Base-by-base conservation (phyloP, 2,329 filamentous ascomycete species). In the Mariannaea elegans region DNA sequence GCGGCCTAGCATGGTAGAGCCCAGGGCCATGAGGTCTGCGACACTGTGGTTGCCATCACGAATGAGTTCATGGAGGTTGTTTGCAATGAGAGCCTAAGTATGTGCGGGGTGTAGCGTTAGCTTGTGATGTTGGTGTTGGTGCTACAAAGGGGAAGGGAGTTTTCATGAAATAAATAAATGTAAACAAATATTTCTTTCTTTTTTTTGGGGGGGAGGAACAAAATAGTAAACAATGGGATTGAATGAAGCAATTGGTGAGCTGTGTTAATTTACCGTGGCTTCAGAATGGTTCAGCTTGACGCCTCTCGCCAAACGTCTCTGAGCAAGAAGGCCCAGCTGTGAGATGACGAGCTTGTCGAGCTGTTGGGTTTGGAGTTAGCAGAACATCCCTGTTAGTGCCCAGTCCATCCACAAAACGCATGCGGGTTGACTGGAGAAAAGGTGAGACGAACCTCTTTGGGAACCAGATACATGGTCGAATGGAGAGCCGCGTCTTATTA, bases 311-410 rank as follows among this genome's bases (percentile, higher is more conserved):
- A 98, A 87, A 61, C 94, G 87, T 65, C 90, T 86, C 81, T 98
- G 94, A 54, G 94, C 94, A 47, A 97, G 85, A 67, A 90, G 85
- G 69, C 94, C 94, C 62, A 97, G 82, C 78, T 97, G 93, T 54
- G 93, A 92, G 74, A 97, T 94, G 75, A 90, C 86, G 78, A 98
- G 92, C 87, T 98, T 98, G 84, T 98, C 94, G 73, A 98, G 85
- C 94, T 98, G 56, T 56, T 27, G 24, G 24, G 24, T 38, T 31
- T 27, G 19, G 24, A 34, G 27, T 32, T 24, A 18, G 19, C 42
- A 14, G 34, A n/a, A 48, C 44, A 63, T 64, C 61, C 62, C 49
- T 56, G 67, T 65, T 57, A 70, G 64, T 55, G 44, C 7, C 36
- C 44, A 44, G 39, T 24, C 41, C 34, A 47, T 49, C 27, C 29